Evolutionary conservation across 2,329 filamentous ascomycete genomes (phyloP), one percentile per base, ranked within the genome.

Genomic region (Aspergillus piperis): DNA sequence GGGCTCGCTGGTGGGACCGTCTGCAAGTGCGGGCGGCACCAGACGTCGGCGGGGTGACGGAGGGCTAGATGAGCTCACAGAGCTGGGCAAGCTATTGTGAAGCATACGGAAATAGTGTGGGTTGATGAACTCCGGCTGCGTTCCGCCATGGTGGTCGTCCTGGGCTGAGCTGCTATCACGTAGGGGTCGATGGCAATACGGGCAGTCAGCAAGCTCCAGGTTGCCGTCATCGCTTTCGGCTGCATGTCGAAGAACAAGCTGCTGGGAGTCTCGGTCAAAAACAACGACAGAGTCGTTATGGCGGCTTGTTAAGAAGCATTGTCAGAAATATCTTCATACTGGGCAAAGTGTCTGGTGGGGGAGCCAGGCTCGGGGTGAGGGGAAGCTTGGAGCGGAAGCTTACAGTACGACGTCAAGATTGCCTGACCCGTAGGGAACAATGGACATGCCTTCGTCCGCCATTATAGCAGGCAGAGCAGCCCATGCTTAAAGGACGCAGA

Each of bases 31-130:
- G 69, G 77, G 65, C 73, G 81, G 69, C 76, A 78, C 65, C 71
- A 76, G 62, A 69, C 80, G 72, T 76, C 82, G 75, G 75, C 81
- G 75, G 15, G 83, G 80, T 57, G 84, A 82, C 2, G 83, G 73
- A 38, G 83, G 79, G 25, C 59, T 72, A 57, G 66, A 80, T 72
- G 68, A 78, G 67, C 59, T 76, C 66, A 74, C 80, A 76, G 70
- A 82, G 75, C 76, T 79, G 57, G 82, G 82, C 54, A 80, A 77
- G 66, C 83, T 87, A 54, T 83, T 78, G 48, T 86, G 90, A 42
- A 99, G 87, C 90, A 98, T 93, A 70, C 91, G 91, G 77, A 99
- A 99, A 81, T 99, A 99, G 54, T 92, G 87, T 2, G 93, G 93
- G 70, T 93, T 89, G 68, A 97, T 90, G 73, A 93, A 98, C 59